A percentile compares a stretch with the other conserved stretches of the same genome.
phyloP scores from a whole-genome alignment of 805 yeast genomes.

The Saccharomycopsis olivae region DNA sequence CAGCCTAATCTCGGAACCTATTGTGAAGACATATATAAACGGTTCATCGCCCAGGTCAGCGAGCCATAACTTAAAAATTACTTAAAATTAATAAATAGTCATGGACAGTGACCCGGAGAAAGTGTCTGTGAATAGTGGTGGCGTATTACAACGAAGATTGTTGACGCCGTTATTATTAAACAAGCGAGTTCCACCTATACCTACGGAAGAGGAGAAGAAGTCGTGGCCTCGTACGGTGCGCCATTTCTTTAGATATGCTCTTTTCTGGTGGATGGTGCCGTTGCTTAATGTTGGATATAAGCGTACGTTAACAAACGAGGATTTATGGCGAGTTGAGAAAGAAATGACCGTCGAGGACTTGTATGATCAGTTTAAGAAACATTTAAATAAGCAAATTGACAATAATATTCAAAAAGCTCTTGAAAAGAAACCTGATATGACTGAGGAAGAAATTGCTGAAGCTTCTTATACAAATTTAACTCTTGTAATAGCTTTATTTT shows the following conservation, averaged over 20 bases:
- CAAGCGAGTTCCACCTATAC: constrained; percentile 31
- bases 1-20: too few species aligned
- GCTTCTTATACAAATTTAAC: constrained; percentile 25
- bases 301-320: constrained; percentile 57
- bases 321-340: constrained; percentile 39
- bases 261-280: constrained; percentile 64
- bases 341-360: constrained; percentile 33
- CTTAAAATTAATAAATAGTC: too few species aligned
- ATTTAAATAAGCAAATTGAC: constrained; percentile 26
- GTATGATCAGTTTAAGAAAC: constrained; percentile 27
- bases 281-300: constrained; percentile 57
- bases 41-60: too few species aligned
- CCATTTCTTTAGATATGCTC: constrained; percentile 31
- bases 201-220: constrained; percentile 29
- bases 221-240: constrained; percentile 31
- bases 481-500: constrained; percentile 38
- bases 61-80: too few species aligned
- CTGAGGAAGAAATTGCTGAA: constrained; percentile 30
- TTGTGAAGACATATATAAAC: too few species aligned
- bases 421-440: constrained; percentile 26
- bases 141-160: constrained; percentile 11
- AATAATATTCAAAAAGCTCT: constrained; percentile 25
- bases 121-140: too few species aligned
- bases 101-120: too few species aligned
- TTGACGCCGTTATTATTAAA: constrained; percentile 19